These are phyloP conservation scores for Kwoniella dendrophila DNA, from an alignment of 768 basidiomycete genomes.

Conservation along the genomic window DNA sequence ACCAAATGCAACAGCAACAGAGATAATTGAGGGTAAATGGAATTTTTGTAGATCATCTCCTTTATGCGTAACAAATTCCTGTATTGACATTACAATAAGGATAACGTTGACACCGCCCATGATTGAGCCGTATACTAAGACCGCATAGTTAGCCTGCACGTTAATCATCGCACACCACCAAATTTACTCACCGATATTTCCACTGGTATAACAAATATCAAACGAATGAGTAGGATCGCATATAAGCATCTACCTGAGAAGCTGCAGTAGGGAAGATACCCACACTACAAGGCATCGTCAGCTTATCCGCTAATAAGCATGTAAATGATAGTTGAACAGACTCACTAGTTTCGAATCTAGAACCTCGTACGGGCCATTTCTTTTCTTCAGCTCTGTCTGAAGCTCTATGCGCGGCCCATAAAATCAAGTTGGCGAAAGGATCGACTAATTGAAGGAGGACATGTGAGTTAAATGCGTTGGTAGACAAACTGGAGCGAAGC, in stretches of 20 bases:
- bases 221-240: slow-evolving; percentile 12
- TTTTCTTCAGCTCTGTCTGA: slow-evolving; percentile 71
- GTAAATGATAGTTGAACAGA: not conserved
- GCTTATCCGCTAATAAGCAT: not conserved
- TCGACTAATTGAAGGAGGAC: too few species aligned
- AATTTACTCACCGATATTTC: slow-evolving; percentile 32
- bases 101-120: slow-evolving; percentile 92
- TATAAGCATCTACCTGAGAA: too few species aligned
- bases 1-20: slow-evolving; percentile 83
- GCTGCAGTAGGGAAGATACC: not conserved
- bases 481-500: too few species aligned
- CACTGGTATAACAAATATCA: slow-evolving; percentile 13
- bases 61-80: slow-evolving; percentile 66
- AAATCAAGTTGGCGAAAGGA: slow-evolving; percentile 57
- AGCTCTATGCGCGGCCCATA: slow-evolving; percentile 73
- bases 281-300: slow-evolving; percentile 20
- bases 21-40: slow-evolving; percentile 78
- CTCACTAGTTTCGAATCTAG: slow-evolving; percentile 73
- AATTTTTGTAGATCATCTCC: slow-evolving; percentile 64
- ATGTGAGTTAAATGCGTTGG: too few species aligned
- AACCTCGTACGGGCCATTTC: slow-evolving; percentile 90
- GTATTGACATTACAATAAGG: slow-evolving; percentile 82
- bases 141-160: slow-evolving; percentile 61
- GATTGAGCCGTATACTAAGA: slow-evolving; percentile 74
- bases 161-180: not conserved